phyloP scores from a whole-genome alignment of 192 early-diverging fungal genomes.

The Podochytrium sp. region DNA sequence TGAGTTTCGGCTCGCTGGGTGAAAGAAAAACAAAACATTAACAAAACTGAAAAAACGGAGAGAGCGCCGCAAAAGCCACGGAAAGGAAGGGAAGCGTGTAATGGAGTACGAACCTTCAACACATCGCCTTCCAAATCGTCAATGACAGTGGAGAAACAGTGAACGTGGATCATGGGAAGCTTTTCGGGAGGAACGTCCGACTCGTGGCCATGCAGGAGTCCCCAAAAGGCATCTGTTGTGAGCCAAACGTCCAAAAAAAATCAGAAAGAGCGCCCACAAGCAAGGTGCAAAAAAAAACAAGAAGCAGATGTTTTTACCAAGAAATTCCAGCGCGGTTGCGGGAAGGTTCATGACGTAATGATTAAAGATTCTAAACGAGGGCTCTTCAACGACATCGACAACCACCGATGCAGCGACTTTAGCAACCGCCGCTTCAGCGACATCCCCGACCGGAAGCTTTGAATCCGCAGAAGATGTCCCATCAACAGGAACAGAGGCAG shows the following conservation, averaged over 20 bases:
- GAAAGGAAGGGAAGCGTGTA: too few species aligned
- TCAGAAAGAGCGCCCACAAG: too few species aligned
- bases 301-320: constrained; percentile 57
- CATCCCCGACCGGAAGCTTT: not conserved
- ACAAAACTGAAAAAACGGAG: not conserved
- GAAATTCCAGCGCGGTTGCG: constrained; percentile 93
- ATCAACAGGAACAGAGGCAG: too few species aligned
- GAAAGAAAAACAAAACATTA: too few species aligned
- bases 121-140: constrained; percentile 65
- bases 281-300: too few species aligned
- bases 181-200: constrained; percentile 38
- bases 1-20: constrained; percentile 54
- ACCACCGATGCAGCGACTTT: constrained; percentile 25
- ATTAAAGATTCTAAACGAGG: constrained; percentile 69
- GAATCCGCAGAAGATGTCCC: too few species aligned
- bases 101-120: constrained; percentile 54
- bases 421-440: not conserved
- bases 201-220: constrained; percentile 67
- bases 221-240: constrained; percentile 88
- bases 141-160: constrained; percentile 87
- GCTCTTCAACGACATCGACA: constrained; percentile 12
- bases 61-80: too few species aligned
- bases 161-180: constrained; percentile 89
- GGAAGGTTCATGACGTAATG: constrained; percentile 99
- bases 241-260: not conserved